Evolutionary conservation across 352 stramenopile genomes (phyloP), one percentile per base, ranked within the genome.

Genomic region (Discostella stelligera): DNA sequence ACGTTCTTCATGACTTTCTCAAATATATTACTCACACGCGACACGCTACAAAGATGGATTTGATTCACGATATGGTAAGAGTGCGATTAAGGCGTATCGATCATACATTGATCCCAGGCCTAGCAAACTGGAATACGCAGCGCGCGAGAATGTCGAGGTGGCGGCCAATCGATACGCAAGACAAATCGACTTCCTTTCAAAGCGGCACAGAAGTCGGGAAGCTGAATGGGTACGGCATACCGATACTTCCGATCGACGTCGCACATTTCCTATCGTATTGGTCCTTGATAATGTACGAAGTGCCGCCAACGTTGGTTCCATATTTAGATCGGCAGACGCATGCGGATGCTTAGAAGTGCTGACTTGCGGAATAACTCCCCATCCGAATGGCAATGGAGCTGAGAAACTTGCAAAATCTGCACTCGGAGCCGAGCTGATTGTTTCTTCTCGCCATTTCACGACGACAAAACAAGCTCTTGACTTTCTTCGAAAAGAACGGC

Each of bases 281-380:
- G 61, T 94, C n/a, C 67, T 94, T 20, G 87, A 94, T 48, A 94
- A 94, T 82, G 41, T 94, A n/a, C 66, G 89, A 56, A 89, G 79
- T 63, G 87, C 89, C 16, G 80, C 89, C 7, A 94, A 94, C 72
- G 89, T 94, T 14, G 89, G 89, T 25, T 90, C 80, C 25, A 83
- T 94, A 5, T 92, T 88, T 77, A 77, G 89, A 53, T 87, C 86
- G 1, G 89, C 89, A 3, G 89, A 94, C 78, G 84, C 85, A 20
- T 85, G 68, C 55, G 80, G 79, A 0, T 88, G 80, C 55, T 52
- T 78, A 18, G 79, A 82, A 70, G 72, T 90, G 3, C 39, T 90
- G n/a, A 90, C 80, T 4, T 83, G 71, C 21, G 89, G 89, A 6
- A 91, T 93, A 25, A 92, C 89, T 49, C 87, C 89, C 23, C 86